Percentiles rank a stretch among this genome's conserved stretches.
These are phyloP conservation scores for Calonectria montana DNA, from an alignment of 2,329 filamentous ascomycete species.

Conservation along the genomic window DNA sequence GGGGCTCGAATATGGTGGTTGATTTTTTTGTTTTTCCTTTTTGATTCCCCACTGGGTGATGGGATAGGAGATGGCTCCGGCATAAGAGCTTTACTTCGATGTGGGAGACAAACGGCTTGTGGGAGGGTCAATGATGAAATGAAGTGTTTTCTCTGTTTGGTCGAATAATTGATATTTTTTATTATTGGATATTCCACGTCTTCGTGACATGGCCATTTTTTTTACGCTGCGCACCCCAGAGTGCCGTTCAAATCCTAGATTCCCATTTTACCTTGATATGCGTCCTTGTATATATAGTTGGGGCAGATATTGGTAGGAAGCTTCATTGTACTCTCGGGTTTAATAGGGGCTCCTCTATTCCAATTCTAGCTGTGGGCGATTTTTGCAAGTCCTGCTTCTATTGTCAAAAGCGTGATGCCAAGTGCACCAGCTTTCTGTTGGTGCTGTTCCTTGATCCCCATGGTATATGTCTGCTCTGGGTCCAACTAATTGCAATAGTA, in stretches of 20 bases:
- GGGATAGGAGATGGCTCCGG: conserved; percentile 32
- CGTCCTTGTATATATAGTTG: too few relatives aligned
- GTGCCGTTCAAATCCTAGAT: too few relatives aligned
- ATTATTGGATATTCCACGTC: not conserved
- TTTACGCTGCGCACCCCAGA: not conserved
- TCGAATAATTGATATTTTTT: conserved; percentile 26
- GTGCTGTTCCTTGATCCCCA: too few relatives aligned
- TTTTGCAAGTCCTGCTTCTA: too few relatives aligned
- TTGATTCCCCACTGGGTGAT: conserved; percentile 23
- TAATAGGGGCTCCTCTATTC: too few relatives aligned
- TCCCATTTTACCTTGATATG: too few relatives aligned
- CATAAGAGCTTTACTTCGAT: conserved; percentile 15
- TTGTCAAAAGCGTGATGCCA: too few relatives aligned
- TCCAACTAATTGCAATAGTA: not conserved
- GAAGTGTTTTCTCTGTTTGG: conserved; percentile 37
- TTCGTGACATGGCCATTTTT: not conserved
- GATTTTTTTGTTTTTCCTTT: conserved; percentile 16
- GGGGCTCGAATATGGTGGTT: conserved; percentile 24
- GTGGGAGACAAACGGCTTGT: conserved; percentile 30
- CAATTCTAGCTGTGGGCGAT: too few relatives aligned
- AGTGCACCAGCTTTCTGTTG: too few relatives aligned
- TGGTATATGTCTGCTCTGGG: not conserved
- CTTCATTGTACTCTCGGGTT: too few relatives aligned
- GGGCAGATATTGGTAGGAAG: too few relatives aligned
- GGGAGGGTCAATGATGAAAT: conserved; percentile 44